A percentile compares a stretch with the other conserved stretches of the same genome.
Conservation (phyloP, 495 filamentous ascomycete species). For the Tuber brumale region DNA sequence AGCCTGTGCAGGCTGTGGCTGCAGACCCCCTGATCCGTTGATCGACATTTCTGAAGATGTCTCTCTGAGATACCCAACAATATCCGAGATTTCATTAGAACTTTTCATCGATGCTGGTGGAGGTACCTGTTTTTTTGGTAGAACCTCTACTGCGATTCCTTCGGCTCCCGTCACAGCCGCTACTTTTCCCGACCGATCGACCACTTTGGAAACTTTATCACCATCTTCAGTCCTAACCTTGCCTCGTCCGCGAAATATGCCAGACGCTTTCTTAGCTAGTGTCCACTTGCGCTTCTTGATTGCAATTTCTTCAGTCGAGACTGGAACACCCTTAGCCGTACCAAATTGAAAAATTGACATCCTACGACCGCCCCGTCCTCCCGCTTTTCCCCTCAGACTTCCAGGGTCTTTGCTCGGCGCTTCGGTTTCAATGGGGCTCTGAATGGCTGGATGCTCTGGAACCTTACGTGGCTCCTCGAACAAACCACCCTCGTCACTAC, state of each 20-base stretch:
- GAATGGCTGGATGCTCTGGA: constrained; percentile 26
- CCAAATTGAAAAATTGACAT: constrained; percentile 30
- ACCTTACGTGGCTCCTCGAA: constrained; percentile 32
- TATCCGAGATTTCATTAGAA: constrained; percentile 23
- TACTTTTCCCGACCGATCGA: constrained; percentile 2
- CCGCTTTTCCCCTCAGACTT: constrained; percentile 24
- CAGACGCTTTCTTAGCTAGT: constrained; percentile 30
- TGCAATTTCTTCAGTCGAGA: constrained; percentile 17
- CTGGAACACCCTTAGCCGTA: constrained; percentile 11
- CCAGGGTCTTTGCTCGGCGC: constrained; percentile 18
- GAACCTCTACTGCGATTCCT: constrained; percentile 7
- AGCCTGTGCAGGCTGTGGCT: constrained; percentile 32
- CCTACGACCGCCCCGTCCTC: constrained; percentile 22
- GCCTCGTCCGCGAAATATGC: constrained; percentile 26
- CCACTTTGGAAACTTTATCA: constrained; percentile 13
- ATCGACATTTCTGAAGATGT: constrained; percentile 19
- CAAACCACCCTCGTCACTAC: constrained; percentile 14
- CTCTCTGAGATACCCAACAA: constrained; percentile 33
- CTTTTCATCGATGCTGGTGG: constrained; percentile 22
- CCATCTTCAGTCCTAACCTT: constrained; percentile 20
- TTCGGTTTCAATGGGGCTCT: constrained; percentile 15
- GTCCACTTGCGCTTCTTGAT: constrained; percentile 27
- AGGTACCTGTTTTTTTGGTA: constrained; percentile 29
- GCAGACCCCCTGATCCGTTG: constrained; percentile 20
- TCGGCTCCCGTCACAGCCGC: neutral